Evolutionary conservation across 495 filamentous ascomycete species (phyloP).

Genomic region (Cercophora newfieldiana): DNA sequence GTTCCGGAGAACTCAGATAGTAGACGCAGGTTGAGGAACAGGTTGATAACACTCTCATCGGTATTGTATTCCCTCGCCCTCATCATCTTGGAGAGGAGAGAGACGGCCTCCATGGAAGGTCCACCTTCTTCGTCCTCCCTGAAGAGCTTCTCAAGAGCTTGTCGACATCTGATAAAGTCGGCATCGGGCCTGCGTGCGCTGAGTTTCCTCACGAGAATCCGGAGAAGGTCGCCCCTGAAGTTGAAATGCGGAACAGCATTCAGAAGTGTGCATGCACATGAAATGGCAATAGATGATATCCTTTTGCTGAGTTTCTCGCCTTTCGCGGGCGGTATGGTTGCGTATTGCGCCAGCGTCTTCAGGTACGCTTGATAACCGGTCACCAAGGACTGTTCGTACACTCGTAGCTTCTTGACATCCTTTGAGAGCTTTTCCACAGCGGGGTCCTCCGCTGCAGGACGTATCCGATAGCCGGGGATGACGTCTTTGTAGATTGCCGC

Average conservation of each 20-base stretch:
- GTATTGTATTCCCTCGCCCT: slow-evolving; percentile 76
- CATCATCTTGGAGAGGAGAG: slow-evolving; percentile 90
- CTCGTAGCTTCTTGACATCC: slow-evolving; percentile 76
- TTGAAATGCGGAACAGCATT: slow-evolving; percentile 91
- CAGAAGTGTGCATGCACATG: slow-evolving; percentile 78
- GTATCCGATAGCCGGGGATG: slow-evolving; percentile 93
- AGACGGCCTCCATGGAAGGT: slow-evolving; percentile 82
- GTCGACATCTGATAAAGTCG: slow-evolving; percentile 74
- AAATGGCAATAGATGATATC: slow-evolving; percentile 72
- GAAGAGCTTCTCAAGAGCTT: slow-evolving; percentile 80
- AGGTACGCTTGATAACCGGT: slow-evolving; percentile 81
- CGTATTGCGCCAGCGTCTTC: slow-evolving; percentile 62
- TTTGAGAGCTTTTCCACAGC: slow-evolving; percentile 80
- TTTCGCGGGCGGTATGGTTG: slow-evolving; percentile 46
- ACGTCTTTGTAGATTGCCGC: slow-evolving; percentile 92
- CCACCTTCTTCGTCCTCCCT: slow-evolving; percentile 84
- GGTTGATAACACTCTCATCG: slow-evolving; percentile 82
- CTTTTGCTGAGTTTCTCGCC: slow-evolving; percentile 34
- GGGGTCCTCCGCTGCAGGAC: slow-evolving; percentile 72
- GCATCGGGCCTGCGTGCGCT: slow-evolving; percentile 65
- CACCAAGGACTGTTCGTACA: slow-evolving; percentile 82
- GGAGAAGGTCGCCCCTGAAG: slow-evolving; percentile 81
- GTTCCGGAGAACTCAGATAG: slow-evolving; percentile 84
- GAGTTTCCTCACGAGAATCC: slow-evolving; percentile 81
- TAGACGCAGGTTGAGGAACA: slow-evolving; percentile 85